Percentiles rank a stretch among this genome's conserved stretches.
Conservation (phyloP, 116 monocot genomes). For the Papilionanthe hybrid region DNA sequence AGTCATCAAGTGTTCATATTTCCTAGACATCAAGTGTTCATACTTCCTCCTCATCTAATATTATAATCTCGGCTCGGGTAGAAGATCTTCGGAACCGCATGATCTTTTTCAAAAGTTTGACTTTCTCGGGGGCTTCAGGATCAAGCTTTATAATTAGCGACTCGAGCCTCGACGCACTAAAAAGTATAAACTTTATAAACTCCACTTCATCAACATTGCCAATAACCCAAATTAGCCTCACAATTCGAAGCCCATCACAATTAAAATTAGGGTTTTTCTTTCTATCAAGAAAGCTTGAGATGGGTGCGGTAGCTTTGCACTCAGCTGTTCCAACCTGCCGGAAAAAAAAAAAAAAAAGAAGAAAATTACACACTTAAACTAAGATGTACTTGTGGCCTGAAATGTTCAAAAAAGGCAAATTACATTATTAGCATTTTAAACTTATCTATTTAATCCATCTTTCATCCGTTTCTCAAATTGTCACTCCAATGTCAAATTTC, state of each 20-base stretch:
- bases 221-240: not conserved
- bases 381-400: too few relatives aligned
- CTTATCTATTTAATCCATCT: too few relatives aligned
- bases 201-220: not conserved
- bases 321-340: conserved; percentile 6
- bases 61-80: not conserved
- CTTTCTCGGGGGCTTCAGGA: not conserved
- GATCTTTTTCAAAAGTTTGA: conserved; percentile 13
- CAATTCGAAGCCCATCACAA: not conserved
- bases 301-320: conserved; percentile 4
- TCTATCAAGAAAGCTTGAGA: conserved; percentile 5
- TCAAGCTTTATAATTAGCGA: conserved; percentile 1
- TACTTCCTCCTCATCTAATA: conserved; percentile 1
- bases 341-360: too few relatives aligned
- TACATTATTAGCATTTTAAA: too few relatives aligned
- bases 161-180: not conserved
- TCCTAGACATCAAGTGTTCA: too few relatives aligned
- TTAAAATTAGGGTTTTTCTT: not conserved
- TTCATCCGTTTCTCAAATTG: too few relatives aligned
- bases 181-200: conserved; percentile 9
- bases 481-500: too few relatives aligned
- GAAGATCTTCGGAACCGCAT: conserved; percentile 9
- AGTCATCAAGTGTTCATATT: too few relatives aligned
- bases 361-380: too few relatives aligned
- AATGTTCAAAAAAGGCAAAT: too few relatives aligned